Base-by-base conservation (phyloP, 1,284 basidiomycete species). In the Tylopilus orsonianus region DNA sequence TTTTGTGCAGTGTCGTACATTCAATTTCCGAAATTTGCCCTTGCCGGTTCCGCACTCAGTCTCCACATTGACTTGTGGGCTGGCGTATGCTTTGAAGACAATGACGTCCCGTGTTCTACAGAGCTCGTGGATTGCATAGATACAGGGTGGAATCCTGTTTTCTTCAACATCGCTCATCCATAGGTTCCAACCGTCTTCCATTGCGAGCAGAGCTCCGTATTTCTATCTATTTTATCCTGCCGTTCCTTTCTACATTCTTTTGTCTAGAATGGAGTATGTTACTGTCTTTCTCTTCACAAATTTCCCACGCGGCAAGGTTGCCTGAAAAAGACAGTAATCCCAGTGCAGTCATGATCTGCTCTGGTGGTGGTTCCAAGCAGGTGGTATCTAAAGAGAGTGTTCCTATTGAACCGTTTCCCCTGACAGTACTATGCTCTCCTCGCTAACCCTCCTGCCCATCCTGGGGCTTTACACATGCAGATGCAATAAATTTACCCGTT, bases 401-500 rank as follows among this genome's bases (percentile, higher is more conserved):
- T 16, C 27, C 27, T 13, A n/a, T 46, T 44, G 37, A 60, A 34
- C n/a, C n/a, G 16, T 34, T 35, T 18, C 19, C 35, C 7, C 32
- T 12, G 18, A 36, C 27, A 68, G 66, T 41, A 65, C 20, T 60
- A 62, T 7, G 8, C 32, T 10, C 41, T 38, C 5, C 5, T 24
- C 2, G 16, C 40, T 0, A 62, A 62, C 27, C 56, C 58, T 8
- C 55, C 66, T 7, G 1, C 3, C 18, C 66, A 68, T 14, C 63
- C 66, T 0, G 53, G 52, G 14, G 27, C 32, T 2, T n/a, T 50
- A 43, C 48, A 22, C 10, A 35, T 30, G 1, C 33, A 42, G 1
- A 65, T 66, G 62, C 66, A 66, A 48, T 43, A 41, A 24, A 24
- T 47, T 10, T 62, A 51, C 7, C 0, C 8, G 13, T 23, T 64